A percentile compares a stretch with the other conserved stretches of the same genome.
Conservation (phyloP, 1,284 basidiomycete genomes). For the Fomitiporia mediterranea region DNA sequence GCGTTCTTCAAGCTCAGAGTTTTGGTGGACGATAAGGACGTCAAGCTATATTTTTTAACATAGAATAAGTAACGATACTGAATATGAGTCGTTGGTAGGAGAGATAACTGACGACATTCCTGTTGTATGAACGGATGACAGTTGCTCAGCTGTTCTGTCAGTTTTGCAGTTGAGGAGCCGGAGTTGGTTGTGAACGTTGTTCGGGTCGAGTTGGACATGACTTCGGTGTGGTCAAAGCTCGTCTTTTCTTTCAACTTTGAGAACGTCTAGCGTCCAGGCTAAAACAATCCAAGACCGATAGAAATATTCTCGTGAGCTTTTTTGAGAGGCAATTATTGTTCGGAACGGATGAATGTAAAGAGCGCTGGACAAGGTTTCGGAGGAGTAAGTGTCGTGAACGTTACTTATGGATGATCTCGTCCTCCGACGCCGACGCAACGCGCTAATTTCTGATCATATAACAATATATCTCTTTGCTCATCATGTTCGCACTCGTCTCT, state of each 20-base stretch:
- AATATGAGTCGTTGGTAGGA: background rate
- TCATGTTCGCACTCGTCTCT: background rate
- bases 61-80: conserved; percentile 1
- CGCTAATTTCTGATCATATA: too few species aligned
- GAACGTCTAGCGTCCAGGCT: too few species aligned
- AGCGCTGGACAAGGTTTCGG: too few species aligned
- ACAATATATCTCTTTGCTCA: background rate
- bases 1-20: background rate
- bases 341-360: too few species aligned
- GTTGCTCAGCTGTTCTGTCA: background rate
- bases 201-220: background rate
- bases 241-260: too few species aligned
- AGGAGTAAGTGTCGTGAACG: too few species aligned
- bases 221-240: too few species aligned
- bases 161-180: background rate
- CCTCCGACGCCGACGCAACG: too few species aligned
- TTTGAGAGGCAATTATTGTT: too few species aligned
- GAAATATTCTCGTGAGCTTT: too few species aligned
- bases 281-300: too few species aligned
- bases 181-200: conserved; percentile 1
- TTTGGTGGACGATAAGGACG: background rate
- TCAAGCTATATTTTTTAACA: conserved; percentile 9
- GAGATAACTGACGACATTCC: conserved; percentile 14
- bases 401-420: too few species aligned
- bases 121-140: conserved; percentile 17